Evolutionary conservation across 2,329 filamentous ascomycete genomes (phyloP).

Genomic region (Chaetomium olivaceum): DNA sequence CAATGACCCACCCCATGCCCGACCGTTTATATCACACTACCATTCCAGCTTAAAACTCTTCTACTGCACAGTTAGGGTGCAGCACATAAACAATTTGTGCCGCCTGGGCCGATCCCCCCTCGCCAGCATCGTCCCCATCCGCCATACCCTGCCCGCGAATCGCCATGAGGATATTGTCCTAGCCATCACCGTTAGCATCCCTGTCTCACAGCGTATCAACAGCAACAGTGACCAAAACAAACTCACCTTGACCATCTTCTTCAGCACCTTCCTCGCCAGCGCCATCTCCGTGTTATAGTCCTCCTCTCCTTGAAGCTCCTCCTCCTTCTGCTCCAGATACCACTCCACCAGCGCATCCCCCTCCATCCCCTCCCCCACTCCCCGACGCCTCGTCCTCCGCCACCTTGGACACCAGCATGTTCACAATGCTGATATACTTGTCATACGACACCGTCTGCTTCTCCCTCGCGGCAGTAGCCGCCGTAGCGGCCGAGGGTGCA

Average conservation of each 20-base stretch:
- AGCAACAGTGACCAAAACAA: too few relatives aligned
- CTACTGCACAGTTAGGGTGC: slow-evolving; percentile 90
- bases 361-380: slow-evolving; percentile 76
- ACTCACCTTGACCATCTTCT: slow-evolving; percentile 91
- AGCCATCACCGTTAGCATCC: slow-evolving; percentile 37
- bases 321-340: slow-evolving; percentile 91
- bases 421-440: slow-evolving; percentile 89
- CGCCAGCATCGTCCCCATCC: slow-evolving; percentile 45
- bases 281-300: slow-evolving; percentile 74
- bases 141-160: slow-evolving; percentile 63
- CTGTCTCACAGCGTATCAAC: background rate
- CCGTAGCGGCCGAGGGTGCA: slow-evolving; percentile 9
- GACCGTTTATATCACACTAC: background rate
- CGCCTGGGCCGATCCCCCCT: slow-evolving; percentile 46
- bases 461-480: slow-evolving; percentile 38
- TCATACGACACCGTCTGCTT: slow-evolving; percentile 94
- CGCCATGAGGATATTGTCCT: slow-evolving; percentile 87
- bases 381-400: slow-evolving; percentile 74
- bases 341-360: slow-evolving; percentile 79
- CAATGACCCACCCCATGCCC: slow-evolving; percentile 6
- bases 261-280: slow-evolving; percentile 81
- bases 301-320: slow-evolving; percentile 76
- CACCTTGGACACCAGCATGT: slow-evolving; percentile 78
- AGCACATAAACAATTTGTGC: slow-evolving; percentile 77
- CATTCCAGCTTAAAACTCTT: slow-evolving; percentile 50